Evolutionary conservation across 805 yeast genomes (phyloP), one percentile per base, ranked within the genome.

Genomic region (Kodamaea leandrae): DNA sequence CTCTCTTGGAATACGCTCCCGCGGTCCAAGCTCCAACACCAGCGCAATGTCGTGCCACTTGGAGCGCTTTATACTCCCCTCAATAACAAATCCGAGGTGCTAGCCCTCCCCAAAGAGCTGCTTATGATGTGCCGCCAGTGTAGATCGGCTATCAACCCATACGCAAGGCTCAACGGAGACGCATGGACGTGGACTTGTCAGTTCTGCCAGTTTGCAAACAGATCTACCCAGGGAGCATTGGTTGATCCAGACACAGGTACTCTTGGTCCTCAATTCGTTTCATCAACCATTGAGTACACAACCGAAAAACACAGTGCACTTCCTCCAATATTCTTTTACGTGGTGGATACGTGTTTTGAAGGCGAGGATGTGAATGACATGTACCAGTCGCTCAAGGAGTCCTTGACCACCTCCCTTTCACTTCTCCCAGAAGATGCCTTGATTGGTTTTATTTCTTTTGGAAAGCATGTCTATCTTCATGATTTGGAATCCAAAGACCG

Each of bases 1-100:
- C 72, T 82, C 57, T 72, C 90, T 5, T 86, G 93, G 89, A 83
- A 82, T 55, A 64, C 68, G 7, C 59, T 81, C 10, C 85, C 86
- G 4, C 64, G 72, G 32, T 66, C 78, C n/a, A 74, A 72, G 51
- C 62, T 70, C 32, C 81, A 78, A 36, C 74, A 76, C 37, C 66
- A 70, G 23, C 57, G 82, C 38, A 68, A 75, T 37, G 68, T 74
- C 1, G 72, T 79, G 8, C 85, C 85, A 2, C 53, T 78, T 23
- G 80, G 81, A 0, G 69, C 81, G 25, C 49, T 79, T 33, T 80
- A 78, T 53, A 80, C 83, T 5, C 86, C 86, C 1, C 58, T 80
- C 46, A 74, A 74, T 57, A 71, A 65, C 33, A 68, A 73, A 42
- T 63, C 67, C 9, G 64, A 59, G 4, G 65, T 72, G 21, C 56